These are phyloP conservation scores for Dryadomyces sulphureus DNA, from an alignment of 2,329 filamentous ascomycete species.

Conservation along the genomic window DNA sequence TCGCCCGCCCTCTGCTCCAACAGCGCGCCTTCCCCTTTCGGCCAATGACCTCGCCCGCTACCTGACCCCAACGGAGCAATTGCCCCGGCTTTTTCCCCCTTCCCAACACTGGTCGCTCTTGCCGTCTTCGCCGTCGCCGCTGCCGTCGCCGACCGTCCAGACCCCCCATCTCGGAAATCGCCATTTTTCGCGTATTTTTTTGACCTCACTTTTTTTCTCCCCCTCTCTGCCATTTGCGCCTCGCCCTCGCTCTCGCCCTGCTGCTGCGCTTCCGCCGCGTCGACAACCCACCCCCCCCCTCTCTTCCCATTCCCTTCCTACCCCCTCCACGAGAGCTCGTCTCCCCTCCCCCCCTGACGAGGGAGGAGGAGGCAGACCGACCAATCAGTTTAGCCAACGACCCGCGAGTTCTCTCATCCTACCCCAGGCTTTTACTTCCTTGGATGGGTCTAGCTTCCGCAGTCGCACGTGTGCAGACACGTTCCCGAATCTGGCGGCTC, in stretches of 20 bases:
- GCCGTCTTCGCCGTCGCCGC: too few relatives aligned
- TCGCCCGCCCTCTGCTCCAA: neutral
- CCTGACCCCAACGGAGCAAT: neutral
- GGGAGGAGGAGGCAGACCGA: neutral
- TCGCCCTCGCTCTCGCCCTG: too few relatives aligned
- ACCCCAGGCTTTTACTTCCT: neutral
- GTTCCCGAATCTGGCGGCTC: neutral
- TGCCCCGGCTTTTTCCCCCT: neutral
- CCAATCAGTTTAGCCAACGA: neutral
- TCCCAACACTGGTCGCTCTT: neutral
- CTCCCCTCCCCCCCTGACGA: neutral
- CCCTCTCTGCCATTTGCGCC: too few relatives aligned
- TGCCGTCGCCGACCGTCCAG: too few relatives aligned
- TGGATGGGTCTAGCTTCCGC: conserved; percentile 1
- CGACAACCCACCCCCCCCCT: too few relatives aligned
- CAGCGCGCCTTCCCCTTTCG: neutral
- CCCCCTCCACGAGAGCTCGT: neutral
- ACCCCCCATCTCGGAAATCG: too few relatives aligned
- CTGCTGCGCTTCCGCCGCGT: too few relatives aligned
- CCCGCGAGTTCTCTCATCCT: neutral
- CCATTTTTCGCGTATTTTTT: too few relatives aligned
- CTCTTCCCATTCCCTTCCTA: too few relatives aligned
- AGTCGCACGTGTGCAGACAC: conserved; percentile 1
- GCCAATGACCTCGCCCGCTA: neutral
- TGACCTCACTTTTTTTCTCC: too few relatives aligned